Evolutionary conservation across 306 rosid species (phyloP), one percentile per base, ranked within the genome.

Genomic region (Argentina anserina): DNA sequence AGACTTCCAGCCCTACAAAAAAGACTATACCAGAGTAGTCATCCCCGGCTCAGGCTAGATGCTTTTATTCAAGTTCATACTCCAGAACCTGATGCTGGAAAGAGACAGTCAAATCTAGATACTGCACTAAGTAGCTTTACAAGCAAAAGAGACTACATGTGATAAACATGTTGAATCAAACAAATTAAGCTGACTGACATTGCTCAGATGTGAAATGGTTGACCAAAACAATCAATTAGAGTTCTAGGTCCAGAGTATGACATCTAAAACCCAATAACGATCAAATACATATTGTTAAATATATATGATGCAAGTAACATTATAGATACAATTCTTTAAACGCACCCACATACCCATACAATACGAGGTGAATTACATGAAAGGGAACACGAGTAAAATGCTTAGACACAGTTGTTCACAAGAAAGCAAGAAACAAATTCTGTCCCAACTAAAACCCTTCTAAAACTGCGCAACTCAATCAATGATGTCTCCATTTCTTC

Each of bases 361-460:
- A n/a, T n/a, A n/a, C n/a, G n/a, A n/a, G n/a, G n/a, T n/a, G n/a
- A n/a, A n/a, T n/a, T n/a, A n/a, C n/a, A n/a, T n/a, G n/a, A n/a
- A n/a, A n/a, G n/a, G n/a, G n/a, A n/a, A n/a, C n/a, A n/a, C n/a
- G n/a, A n/a, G n/a, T n/a, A n/a, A 14, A 26, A 36, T 25, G 52
- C 37, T 37, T 13, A 11, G 33, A 11, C 47, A 40, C 21, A 64
- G 20, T 8, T 17, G 31, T 25, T 28, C 49, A 65, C 26, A n/a
- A n/a, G n/a, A n/a, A n/a, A n/a, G n/a, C n/a, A n/a, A n/a, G n/a
- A n/a, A n/a, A n/a, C n/a, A n/a, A n/a, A n/a, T n/a, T n/a, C n/a
- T n/a, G n/a, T n/a, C n/a, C 45, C 67, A 63, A 61, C 9, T 18
- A 63, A 21, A 63, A 63, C 67, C 45, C 17, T 14, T 63, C n/a